Evolutionary conservation across 768 basidiomycete genomes (phyloP), one percentile per base, ranked within the genome.

Genomic region (Butyriboletus loyo): DNA sequence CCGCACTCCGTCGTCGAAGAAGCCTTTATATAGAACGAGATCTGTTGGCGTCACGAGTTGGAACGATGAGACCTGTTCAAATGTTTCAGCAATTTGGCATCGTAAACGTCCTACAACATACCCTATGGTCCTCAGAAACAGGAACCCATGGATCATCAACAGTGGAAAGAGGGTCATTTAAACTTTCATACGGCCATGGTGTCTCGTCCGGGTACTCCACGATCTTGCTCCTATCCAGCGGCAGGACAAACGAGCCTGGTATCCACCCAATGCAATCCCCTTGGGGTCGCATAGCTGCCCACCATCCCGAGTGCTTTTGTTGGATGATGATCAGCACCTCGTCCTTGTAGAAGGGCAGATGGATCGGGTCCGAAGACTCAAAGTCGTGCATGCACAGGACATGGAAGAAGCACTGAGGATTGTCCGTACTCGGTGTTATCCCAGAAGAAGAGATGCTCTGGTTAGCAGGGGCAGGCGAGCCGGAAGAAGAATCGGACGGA

Each of bases 301-400:
- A 91, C 89, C 88, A 91, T 10, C 89, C 89, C 2, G 83, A 80
- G 13, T 78, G 75, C 66, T 89, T 86, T 66, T 80, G 76, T 66
- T 82, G 83, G 40, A 91, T 74, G 46, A 91, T 73, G 22, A 81
- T 78, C 27, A 92, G 69, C 21, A 89, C 78, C 56, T 90, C 88
- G 55, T 82, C 80, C 70, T 80, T 79, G 36, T 68, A 69, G 66
- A 91, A 89, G 4, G 79, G 70, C 17, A 90, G 74, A 50, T 84
- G 82, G 59, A 77, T 78, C 15, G 75, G 67, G 57, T 89, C 89
- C 22, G 77, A 71, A 4, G 86, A 79, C 22, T 73, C 64, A 60
- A 87, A 90, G 68, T 89, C 86, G 62, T 84, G 78, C 65, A 86
- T 71, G 68, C 86, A 87, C 8, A 87, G 64, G 61, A 78, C 82